phyloP scores from a whole-genome alignment of 2,329 filamentous ascomycete genomes.

The Trichoderma arundinaceum region DNA sequence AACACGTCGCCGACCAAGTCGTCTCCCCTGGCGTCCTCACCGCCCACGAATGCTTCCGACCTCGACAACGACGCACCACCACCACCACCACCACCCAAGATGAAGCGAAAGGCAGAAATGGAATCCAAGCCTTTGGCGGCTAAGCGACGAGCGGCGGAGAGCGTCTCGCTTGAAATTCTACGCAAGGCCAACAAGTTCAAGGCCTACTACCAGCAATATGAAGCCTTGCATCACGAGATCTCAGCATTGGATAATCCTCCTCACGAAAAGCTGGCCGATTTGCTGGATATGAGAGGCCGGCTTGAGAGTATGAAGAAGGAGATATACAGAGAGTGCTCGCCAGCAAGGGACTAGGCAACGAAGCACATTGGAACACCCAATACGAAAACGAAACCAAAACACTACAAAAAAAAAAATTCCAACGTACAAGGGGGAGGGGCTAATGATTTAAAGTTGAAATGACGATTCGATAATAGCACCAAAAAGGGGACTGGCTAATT shows the following conservation, averaged over 20 bases:
- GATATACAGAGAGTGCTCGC: slow-evolving; percentile 57
- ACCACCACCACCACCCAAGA: slow-evolving; percentile 47
- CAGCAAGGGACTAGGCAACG: slow-evolving; percentile 30
- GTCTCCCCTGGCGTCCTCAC: slow-evolving; percentile 68
- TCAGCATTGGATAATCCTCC: slow-evolving; percentile 56
- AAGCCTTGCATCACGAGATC: slow-evolving; percentile 62
- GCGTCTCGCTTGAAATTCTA: slow-evolving; percentile 52
- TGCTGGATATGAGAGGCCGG: slow-evolving; percentile 61
- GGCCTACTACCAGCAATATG: slow-evolving; percentile 61
- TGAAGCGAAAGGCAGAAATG: slow-evolving; percentile 53
- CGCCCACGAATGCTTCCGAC: slow-evolving; percentile 69
- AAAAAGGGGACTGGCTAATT: slow-evolving; percentile 31
- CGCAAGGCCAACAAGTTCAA: slow-evolving; percentile 62
- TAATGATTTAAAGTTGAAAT: slow-evolving; percentile 30
- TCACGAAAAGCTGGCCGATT: slow-evolving; percentile 55
- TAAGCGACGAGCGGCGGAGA: slow-evolving; percentile 43
- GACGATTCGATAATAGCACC: slow-evolving; percentile 30
- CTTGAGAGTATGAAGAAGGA: slow-evolving; percentile 63
- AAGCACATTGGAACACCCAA: neutral
- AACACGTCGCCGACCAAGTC: slow-evolving; percentile 66
- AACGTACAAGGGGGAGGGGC: slow-evolving; percentile 8
- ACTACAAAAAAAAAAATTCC: neutral
- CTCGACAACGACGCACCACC: slow-evolving; percentile 54
- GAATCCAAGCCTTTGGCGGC: slow-evolving; percentile 37
- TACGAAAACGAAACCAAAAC: neutral